Base-by-base conservation (phyloP, 116 monocot species). In the Phalaenopsis hybrid region DNA sequence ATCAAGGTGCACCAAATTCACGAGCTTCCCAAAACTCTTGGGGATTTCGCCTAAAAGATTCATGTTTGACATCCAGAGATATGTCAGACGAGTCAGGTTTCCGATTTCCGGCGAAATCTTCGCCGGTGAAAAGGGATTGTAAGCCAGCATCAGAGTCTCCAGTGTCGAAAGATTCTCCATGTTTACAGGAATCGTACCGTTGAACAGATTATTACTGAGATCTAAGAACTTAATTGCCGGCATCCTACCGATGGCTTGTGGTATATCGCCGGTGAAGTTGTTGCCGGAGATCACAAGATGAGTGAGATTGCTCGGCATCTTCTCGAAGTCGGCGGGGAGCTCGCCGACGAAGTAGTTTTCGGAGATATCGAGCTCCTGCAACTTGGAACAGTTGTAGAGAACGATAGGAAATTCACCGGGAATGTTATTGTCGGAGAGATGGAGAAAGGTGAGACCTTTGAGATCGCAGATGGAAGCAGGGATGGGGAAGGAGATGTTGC, bases 181-280 rank as follows among this genome's bases (percentile, higher is more conserved):
- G 59, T 86, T 83, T 4, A 31, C 13, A 2, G 97, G 89, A 74
- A 92, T 28, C 2, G 85, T 70, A 33, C 91, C 92, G 46, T 82
- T 77, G 83, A 97, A 88, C 31, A 82, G 46, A 77, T 97, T 97
- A 88, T 85, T 84, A 61, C 89, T 85, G 18, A 94, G 88, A 3
- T 1, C 0, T 1, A 94, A 88, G 1, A 20, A 8, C 21, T 25
- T 18, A 55, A 96, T 77, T 0, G 45, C 21, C 4, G 45, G 10
- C 6, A 91, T 44, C 13, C 65, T 50, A 3, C 87, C 86, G 57
- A 96, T 69, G 57, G 84, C 70, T 3, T 77, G 3, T 6, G 96
- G 96, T 11, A 96, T 79, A 43, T 84, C 86, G 43, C 94, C 96
- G 43, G 87, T 77, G 82, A 96, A 89, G 72, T 83, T 87, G 82